Percentiles rank a stretch among this genome's conserved stretches.
These are phyloP conservation scores for Escovopsis sp. DNA, from an alignment of 2,329 filamentous ascomycete species.

Conservation along the genomic window DNA sequence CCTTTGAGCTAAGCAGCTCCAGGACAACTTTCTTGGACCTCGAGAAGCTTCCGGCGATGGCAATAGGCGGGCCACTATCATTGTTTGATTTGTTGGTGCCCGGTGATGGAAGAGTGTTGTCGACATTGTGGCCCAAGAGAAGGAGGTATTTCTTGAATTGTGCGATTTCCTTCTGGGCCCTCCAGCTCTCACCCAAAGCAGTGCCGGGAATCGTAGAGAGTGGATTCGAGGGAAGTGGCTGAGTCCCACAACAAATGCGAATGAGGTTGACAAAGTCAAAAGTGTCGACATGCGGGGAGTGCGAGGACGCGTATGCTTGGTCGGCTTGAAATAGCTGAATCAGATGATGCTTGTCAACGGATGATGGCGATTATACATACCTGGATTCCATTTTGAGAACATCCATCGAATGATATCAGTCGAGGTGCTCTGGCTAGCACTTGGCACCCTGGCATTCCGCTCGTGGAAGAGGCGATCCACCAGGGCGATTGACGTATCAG, in stretches of 20 bases:
- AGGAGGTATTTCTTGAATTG: slow-evolving; percentile 39
- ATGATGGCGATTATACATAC: slow-evolving; percentile 29
- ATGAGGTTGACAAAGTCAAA: slow-evolving; percentile 54
- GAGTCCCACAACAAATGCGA: slow-evolving; percentile 49
- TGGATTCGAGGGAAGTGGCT: slow-evolving; percentile 16
- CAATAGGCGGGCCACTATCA: slow-evolving; percentile 8
- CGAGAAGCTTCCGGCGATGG: slow-evolving; percentile 20
- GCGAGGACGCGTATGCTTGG: slow-evolving; percentile 47
- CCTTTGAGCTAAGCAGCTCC: slow-evolving; percentile 38
- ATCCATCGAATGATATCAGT: slow-evolving; percentile 71
- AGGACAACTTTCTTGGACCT: slow-evolving; percentile 35
- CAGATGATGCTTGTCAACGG: too few relatives aligned
- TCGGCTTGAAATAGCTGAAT: slow-evolving; percentile 35
- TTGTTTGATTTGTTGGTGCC: slow-evolving; percentile 2
- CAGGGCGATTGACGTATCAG: slow-evolving; percentile 64
- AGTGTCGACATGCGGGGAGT: slow-evolving; percentile 49
- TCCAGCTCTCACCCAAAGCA: slow-evolving; percentile 33
- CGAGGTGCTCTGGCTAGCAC: slow-evolving; percentile 49
- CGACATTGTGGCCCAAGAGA: slow-evolving; percentile 26
- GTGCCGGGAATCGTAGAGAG: slow-evolving; percentile 30
- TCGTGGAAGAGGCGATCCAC: slow-evolving; percentile 56
- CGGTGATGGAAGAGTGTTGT: not conserved
- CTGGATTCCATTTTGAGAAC: slow-evolving; percentile 67
- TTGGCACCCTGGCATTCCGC: slow-evolving; percentile 53
- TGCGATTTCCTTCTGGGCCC: slow-evolving; percentile 26